phyloP scores from a whole-genome alignment of 225 moss, liverwort and hornwort genomes.

The Physcomitrium patens region DNA sequence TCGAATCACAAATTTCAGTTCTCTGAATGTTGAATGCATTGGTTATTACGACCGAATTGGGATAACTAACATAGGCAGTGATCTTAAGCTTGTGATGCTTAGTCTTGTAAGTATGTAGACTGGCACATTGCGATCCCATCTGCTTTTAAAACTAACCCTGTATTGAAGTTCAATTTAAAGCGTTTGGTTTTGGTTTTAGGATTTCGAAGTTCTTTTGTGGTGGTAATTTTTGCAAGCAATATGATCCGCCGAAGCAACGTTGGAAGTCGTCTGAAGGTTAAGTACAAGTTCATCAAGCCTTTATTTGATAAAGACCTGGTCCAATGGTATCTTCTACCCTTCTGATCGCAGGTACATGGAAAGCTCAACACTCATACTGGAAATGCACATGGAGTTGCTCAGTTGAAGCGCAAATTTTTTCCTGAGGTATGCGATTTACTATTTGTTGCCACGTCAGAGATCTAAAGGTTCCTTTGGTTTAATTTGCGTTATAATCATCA shows the following conservation, averaged over 20 bases:
- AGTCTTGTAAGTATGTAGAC: not conserved
- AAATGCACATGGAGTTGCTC: constrained; percentile 64
- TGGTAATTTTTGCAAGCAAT: not conserved
- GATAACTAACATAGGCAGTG: not conserved
- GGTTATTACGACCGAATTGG: not conserved
- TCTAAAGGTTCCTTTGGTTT: too few species aligned
- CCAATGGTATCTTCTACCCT: not conserved
- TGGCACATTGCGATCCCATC: not conserved
- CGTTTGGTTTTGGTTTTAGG: not conserved
- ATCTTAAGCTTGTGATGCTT: not conserved
- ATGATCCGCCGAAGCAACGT: not conserved
- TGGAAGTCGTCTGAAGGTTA: not conserved
- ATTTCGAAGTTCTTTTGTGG: not conserved
- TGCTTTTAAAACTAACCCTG: not conserved
- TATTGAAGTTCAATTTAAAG: not conserved
- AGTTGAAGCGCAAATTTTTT: constrained; percentile 85
- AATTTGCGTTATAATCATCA: not conserved
- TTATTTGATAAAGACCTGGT: not conserved
- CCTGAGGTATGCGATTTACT: constrained; percentile 48
- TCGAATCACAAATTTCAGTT: not conserved
- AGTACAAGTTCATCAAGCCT: not conserved
- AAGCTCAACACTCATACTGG: constrained; percentile 93
- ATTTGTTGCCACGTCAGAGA: not conserved
- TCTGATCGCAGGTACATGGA: constrained; percentile 71
- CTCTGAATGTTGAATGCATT: not conserved